A percentile compares a stretch with the other conserved stretches of the same genome.
These are phyloP conservation scores for Sistotremastrum niveocremeum DNA, from an alignment of 768 basidiomycete species.

Conservation along the genomic window DNA sequence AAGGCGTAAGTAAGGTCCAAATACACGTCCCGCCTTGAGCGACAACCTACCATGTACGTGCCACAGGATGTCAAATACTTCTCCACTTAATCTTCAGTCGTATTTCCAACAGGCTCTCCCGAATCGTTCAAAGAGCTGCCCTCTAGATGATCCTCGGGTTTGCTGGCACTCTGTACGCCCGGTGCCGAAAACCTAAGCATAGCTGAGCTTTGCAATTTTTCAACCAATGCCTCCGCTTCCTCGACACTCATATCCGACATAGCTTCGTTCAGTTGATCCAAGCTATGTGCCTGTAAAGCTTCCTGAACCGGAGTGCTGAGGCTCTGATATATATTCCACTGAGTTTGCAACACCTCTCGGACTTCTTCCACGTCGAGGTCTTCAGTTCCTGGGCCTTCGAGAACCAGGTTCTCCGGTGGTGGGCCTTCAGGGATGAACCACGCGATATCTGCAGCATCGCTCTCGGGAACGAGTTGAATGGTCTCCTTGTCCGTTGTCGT, in stretches of 20 bases:
- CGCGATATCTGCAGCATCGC: constrained; percentile 55
- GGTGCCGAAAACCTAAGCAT: constrained; percentile 80
- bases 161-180: constrained; percentile 40
- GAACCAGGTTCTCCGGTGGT: constrained; percentile 69
- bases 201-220: constrained; percentile 69
- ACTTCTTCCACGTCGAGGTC: constrained; percentile 74
- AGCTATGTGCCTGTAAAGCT: constrained; percentile 59
- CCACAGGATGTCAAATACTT: too few relatives aligned
- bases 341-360: constrained; percentile 67
- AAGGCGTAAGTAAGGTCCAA: too few relatives aligned
- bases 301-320: constrained; percentile 60
- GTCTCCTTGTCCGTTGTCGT: constrained; percentile 44
- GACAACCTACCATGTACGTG: too few relatives aligned
- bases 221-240: constrained; percentile 75
- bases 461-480: constrained; percentile 91
- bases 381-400: constrained; percentile 84
- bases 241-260: constrained; percentile 71
- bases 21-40: too few relatives aligned
- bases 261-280: constrained; percentile 83
- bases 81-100: too few relatives aligned
- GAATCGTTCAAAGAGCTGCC: too few relatives aligned
- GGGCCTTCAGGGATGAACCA: constrained; percentile 97
- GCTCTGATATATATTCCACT: constrained; percentile 80
- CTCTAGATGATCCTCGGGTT: too few relatives aligned
- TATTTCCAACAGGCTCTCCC: too few relatives aligned